phyloP scores from a whole-genome alignment of 495 filamentous ascomycete species.

The Penicillium salamii region DNA sequence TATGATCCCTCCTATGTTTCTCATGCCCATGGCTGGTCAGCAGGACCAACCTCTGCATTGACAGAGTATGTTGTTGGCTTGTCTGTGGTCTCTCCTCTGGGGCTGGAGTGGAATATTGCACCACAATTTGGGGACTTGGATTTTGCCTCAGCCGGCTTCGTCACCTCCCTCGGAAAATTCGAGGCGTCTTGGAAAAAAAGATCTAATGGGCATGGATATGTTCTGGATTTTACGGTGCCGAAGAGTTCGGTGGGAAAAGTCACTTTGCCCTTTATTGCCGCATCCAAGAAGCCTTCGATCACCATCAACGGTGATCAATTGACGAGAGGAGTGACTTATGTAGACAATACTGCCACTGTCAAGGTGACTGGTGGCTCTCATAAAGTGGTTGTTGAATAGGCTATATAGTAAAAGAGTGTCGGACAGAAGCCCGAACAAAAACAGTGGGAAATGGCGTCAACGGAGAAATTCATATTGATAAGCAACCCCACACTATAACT shows the following conservation, averaged over 20 bases:
- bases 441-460: not conserved
- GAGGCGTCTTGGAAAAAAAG: slow-evolving; percentile 35
- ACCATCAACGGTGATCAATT: slow-evolving; percentile 28
- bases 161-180: slow-evolving; percentile 51
- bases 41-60: slow-evolving; percentile 56
- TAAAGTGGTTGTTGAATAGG: slow-evolving; percentile 21
- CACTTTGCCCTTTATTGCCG: slow-evolving; percentile 26
- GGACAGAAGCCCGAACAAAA: too few relatives aligned
- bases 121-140: slow-evolving; percentile 52
- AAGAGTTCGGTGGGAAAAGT: slow-evolving; percentile 45
- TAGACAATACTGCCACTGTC: slow-evolving; percentile 20
- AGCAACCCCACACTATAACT: slow-evolving; percentile 24
- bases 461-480: slow-evolving; percentile 18
- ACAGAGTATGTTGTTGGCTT: slow-evolving; percentile 55
- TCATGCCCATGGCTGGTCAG: slow-evolving; percentile 62
- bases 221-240: slow-evolving; percentile 39
- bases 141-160: slow-evolving; percentile 54
- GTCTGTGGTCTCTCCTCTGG: slow-evolving; percentile 43
- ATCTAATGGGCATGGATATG: slow-evolving; percentile 34
- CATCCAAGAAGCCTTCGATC: slow-evolving; percentile 24
- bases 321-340: slow-evolving; percentile 17
- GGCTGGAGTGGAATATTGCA: slow-evolving; percentile 48
- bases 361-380: slow-evolving; percentile 26
- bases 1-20: slow-evolving; percentile 39
- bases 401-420: too few relatives aligned